Conservation (phyloP, 2,329 filamentous ascomycete species). For the Phialocephala sp. region DNA sequence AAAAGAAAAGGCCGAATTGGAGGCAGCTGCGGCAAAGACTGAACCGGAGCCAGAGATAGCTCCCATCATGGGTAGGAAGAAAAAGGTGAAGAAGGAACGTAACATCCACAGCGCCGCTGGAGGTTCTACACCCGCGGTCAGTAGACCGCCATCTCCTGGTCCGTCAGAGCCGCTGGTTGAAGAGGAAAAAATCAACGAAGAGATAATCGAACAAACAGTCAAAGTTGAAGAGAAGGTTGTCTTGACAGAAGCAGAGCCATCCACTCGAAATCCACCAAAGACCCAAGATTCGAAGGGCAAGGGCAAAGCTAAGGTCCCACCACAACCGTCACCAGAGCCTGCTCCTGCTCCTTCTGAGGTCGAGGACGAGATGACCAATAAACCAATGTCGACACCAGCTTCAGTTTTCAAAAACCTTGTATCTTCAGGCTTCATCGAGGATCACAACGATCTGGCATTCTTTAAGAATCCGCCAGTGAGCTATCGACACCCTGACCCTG, state of each 20-base stretch:
- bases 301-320: constrained; percentile 35
- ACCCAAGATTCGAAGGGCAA: constrained; percentile 31
- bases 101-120: constrained; percentile 41
- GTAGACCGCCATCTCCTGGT: constrained; percentile 37
- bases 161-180: constrained; percentile 22
- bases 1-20: constrained; percentile 61
- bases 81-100: constrained; percentile 83
- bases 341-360: constrained; percentile 31
- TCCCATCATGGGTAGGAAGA: constrained; percentile 80
- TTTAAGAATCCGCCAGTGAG: constrained; percentile 47
- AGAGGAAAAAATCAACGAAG: constrained; percentile 16
- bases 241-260: constrained; percentile 27
- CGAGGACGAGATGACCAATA: constrained; percentile 40
- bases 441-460: constrained; percentile 47
- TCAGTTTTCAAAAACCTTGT: constrained; percentile 48
- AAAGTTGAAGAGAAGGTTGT: constrained; percentile 21
- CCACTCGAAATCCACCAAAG: constrained; percentile 26
- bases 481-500: constrained; percentile 44
- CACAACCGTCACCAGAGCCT: constrained; percentile 31
- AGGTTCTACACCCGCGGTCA: constrained; percentile 38
- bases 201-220: constrained; percentile 16
- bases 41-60: constrained; percentile 58
- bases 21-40: constrained; percentile 53
- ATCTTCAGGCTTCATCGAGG: constrained; percentile 43
- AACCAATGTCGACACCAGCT: constrained; percentile 40